phyloP scores from a whole-genome alignment of 2,329 filamentous ascomycete genomes.

The Graphiopsis chlorocephala region DNA sequence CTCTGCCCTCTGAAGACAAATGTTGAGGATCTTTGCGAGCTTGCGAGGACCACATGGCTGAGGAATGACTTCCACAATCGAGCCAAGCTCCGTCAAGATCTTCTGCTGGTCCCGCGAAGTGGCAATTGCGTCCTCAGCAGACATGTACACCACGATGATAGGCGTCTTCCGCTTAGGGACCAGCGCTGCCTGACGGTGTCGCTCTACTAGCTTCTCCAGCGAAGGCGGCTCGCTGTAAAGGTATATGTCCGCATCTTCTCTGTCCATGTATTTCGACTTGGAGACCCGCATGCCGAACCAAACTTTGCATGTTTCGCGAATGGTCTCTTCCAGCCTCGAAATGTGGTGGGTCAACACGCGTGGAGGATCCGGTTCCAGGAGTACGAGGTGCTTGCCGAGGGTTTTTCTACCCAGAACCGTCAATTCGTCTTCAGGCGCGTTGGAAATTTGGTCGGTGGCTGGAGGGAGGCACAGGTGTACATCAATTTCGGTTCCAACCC shows the following conservation, averaged over 20 bases:
- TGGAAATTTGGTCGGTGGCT: slow-evolving; percentile 13
- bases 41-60: slow-evolving; percentile 41
- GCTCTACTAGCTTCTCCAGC: slow-evolving; percentile 21
- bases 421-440: slow-evolving; percentile 18
- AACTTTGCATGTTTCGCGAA: slow-evolving; percentile 21
- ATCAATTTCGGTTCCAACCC: slow-evolving; percentile 31
- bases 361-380: slow-evolving; percentile 20
- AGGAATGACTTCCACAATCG: slow-evolving; percentile 35
- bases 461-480: slow-evolving; percentile 22
- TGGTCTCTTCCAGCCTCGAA: slow-evolving; percentile 22
- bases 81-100: slow-evolving; percentile 21
- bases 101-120: slow-evolving; percentile 23
- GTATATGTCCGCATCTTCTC: slow-evolving; percentile 23
- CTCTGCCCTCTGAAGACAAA: slow-evolving; percentile 30
- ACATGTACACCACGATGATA: slow-evolving; percentile 38
- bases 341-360: slow-evolving; percentile 17
- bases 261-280: slow-evolving; percentile 19
- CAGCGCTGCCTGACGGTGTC: slow-evolving; percentile 13
- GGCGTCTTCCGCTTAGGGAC: slow-evolving; percentile 19
- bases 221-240: slow-evolving; percentile 26
- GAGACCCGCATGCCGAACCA: slow-evolving; percentile 28
- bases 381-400: slow-evolving; percentile 21
- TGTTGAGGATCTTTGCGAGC: slow-evolving; percentile 36
- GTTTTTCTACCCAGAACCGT: slow-evolving; percentile 17
- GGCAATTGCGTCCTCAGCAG: slow-evolving; percentile 31